Conservation (phyloP, 805 yeast genomes). For the Ogataea sp. region DNA sequence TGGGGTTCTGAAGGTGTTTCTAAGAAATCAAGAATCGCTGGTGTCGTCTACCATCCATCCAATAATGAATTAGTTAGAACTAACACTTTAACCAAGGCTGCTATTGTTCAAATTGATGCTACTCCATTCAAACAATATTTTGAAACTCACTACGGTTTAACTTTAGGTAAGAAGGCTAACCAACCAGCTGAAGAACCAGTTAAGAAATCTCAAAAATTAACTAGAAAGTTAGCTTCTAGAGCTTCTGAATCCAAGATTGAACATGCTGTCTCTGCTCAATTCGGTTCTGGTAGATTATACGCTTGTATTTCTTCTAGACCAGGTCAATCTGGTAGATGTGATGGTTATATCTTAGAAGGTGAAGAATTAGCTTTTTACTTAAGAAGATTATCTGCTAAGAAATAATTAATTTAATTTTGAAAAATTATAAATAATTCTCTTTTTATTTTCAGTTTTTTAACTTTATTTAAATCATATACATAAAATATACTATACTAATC, state of each 20-base stretch:
- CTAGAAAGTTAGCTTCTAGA: slow-evolving; percentile 93
- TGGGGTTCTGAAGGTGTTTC: slow-evolving; percentile 99
- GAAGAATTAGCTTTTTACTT: slow-evolving; percentile 99
- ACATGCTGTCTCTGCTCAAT: slow-evolving; percentile 88
- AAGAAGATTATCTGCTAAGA: slow-evolving; percentile 99
- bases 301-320: slow-evolving; percentile 99
- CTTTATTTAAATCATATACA: not conserved
- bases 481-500: too few relatives aligned
- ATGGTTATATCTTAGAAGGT: slow-evolving; percentile 99
- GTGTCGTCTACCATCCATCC: slow-evolving; percentile 98
- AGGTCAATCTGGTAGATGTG: slow-evolving; percentile 99
- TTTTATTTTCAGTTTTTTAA: not conserved
- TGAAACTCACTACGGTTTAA: slow-evolving; percentile 95
- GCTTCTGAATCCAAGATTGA: slow-evolving; percentile 78
- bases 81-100: slow-evolving; percentile 98
- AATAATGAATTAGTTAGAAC: slow-evolving; percentile 99
- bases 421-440: slow-evolving; percentile 5
- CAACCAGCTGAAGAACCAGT: slow-evolving; percentile 49
- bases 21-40: slow-evolving; percentile 97
- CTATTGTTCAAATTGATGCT: slow-evolving; percentile 99
- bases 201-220: slow-evolving; percentile 68
- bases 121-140: slow-evolving; percentile 99
- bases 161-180: slow-evolving; percentile 80
- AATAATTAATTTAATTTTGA: slow-evolving; percentile 44
- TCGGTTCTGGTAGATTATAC: slow-evolving; percentile 98